Base-by-base conservation (phyloP, 225 moss, liverwort and hornwort genomes). In the Bryoerythrophyllum caledonicum region DNA sequence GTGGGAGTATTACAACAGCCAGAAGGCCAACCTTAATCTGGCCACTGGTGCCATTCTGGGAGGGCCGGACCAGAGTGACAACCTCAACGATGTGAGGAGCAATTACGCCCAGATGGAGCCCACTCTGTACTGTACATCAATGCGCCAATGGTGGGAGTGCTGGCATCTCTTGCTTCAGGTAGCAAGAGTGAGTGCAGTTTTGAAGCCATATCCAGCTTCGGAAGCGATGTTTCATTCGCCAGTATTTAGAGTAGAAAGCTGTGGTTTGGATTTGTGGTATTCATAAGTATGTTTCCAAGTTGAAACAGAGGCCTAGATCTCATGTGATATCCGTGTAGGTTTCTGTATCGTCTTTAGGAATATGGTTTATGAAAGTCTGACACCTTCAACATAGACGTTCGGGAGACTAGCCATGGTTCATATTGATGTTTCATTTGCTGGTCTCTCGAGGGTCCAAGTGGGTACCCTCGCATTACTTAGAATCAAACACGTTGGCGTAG, bases 61-160 rank as follows among this genome's bases (percentile, higher is more conserved):
- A 4, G 82, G 82, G n/a, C 78, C 82, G 21, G 82, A 82, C 34
- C 82, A 82, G 40, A 70, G 59, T 26, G 82, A 82, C 70, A 65
- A 74, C 52, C 25, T 74, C 65, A 34, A 70, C 63, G 74, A 78
- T 24, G 69, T 64, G 13, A 32, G 82, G 74, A 70, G 74, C 70
- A 82, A 82, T 32, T 74, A 70, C 10, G 78, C 69, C 12, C 78
- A 82, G 63, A 82, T 34, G 74, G 82, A 78, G 74, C 82, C 82
- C 24, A 53, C 64, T 38, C 48, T 38, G 30, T 82, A 82, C 48
- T 38, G 30, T 82, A 82, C 65, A 74, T 78, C 52, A 78, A 71
- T 34, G 78, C 82, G 20, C 70, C 74, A 6, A 32, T 78, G 1
- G 60, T 78, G 28, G 82, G 74, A 49, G 78, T 78, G 14, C 52